These are phyloP conservation scores for Chytriomyces sp. DNA, from an alignment of 192 early-diverging fungal genomes.

Conservation along the genomic window DNA sequence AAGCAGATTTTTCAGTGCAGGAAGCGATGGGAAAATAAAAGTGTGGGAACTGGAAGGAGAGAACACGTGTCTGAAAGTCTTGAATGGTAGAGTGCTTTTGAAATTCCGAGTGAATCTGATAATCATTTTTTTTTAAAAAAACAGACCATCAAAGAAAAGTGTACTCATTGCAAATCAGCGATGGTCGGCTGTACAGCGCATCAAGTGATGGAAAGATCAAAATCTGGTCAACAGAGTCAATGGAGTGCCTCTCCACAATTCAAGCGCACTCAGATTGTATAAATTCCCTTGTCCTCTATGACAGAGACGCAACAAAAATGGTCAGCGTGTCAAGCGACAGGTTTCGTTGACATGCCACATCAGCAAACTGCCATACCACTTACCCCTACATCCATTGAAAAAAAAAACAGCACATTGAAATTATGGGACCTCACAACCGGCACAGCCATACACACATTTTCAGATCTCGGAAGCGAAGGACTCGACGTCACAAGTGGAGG, in stretches of 20 bases:
- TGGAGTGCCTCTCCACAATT: slow-evolving; percentile 56
- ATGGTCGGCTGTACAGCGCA: slow-evolving; percentile 50
- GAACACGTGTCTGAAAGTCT: not conserved
- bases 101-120: not conserved
- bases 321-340: slow-evolving; percentile 45
- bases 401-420: slow-evolving; percentile 20
- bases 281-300: slow-evolving; percentile 55
- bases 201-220: slow-evolving; percentile 63
- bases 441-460: slow-evolving; percentile 50
- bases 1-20: slow-evolving; percentile 57
- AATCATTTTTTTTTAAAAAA: slow-evolving; percentile 34
- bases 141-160: slow-evolving; percentile 60
- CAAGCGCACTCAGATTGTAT: slow-evolving; percentile 60
- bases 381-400: too few species aligned
- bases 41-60: slow-evolving; percentile 40
- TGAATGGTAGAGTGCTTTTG: not conserved
- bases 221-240: slow-evolving; percentile 52
- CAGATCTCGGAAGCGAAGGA: slow-evolving; percentile 53
- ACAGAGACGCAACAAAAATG: slow-evolving; percentile 38
- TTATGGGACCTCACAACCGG: slow-evolving; percentile 61
- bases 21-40: slow-evolving; percentile 63
- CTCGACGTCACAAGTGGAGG: slow-evolving; percentile 52
- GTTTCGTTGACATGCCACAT: slow-evolving; percentile 2
- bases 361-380: not conserved
- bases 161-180: slow-evolving; percentile 56